These are phyloP conservation scores for Aspergillus costaricaensis DNA, from an alignment of 2,329 filamentous ascomycete genomes.

Conservation along the genomic window DNA sequence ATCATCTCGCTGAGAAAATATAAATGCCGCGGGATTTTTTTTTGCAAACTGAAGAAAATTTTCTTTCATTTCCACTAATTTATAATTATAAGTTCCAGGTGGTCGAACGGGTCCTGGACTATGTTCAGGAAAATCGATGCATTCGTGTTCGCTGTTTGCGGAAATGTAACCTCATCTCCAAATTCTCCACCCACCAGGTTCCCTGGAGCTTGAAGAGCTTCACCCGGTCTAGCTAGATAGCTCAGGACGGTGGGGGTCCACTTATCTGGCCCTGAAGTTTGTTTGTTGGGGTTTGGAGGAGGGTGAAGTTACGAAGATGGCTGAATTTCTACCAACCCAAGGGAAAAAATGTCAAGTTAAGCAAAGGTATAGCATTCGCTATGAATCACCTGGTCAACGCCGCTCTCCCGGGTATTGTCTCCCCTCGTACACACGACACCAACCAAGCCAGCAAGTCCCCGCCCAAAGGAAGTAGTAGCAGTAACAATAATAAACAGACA, in stretches of 20 bases:
- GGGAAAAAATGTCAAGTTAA: too few relatives aligned
- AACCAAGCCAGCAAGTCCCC: slow-evolving; percentile 6
- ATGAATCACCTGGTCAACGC: not conserved
- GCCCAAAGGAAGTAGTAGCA: slow-evolving; percentile 21
- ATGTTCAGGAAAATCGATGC: not conserved
- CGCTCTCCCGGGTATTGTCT: not conserved
- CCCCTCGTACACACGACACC: not conserved
- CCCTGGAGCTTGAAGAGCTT: too few relatives aligned
- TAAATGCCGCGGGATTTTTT: too few relatives aligned
- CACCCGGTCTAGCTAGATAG: not conserved
- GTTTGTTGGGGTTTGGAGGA: too few relatives aligned
- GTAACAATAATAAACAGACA: not conserved
- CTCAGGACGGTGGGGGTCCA: not conserved
- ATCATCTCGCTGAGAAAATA: not conserved
- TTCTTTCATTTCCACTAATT: too few relatives aligned
- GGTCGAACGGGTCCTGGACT: too few relatives aligned
- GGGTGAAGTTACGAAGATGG: too few relatives aligned
- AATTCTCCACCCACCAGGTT: not conserved
- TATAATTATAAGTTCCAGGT: too few relatives aligned
- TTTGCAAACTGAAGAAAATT: too few relatives aligned
- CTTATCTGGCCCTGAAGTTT: not conserved
- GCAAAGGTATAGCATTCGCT: not conserved
- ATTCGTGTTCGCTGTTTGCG: not conserved
- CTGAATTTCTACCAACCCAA: too few relatives aligned
- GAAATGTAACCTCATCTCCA: not conserved